Conservation (phyloP, 176 grass and related monocot genomes). For the Eremochloa ophiuroides region DNA sequence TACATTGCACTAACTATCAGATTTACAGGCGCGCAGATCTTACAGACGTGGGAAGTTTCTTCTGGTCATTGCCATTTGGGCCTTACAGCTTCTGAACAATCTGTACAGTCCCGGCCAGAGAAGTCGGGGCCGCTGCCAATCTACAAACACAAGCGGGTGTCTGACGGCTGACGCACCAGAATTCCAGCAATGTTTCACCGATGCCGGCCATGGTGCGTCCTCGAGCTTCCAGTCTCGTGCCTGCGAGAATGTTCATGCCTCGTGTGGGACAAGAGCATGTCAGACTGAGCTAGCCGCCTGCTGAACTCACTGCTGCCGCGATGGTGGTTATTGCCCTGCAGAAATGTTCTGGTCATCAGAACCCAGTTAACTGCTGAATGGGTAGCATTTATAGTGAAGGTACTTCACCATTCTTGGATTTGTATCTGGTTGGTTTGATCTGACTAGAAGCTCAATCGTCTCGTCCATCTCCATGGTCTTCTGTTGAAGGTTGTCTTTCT, state of each 20-base stretch:
- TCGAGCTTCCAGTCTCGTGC: constrained; percentile 21
- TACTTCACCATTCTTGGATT: constrained; percentile 15
- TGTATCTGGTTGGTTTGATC: constrained; percentile 24
- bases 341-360: neutral
- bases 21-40: constrained; percentile 3
- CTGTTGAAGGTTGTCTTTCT: constrained; percentile 68
- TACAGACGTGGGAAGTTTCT: neutral
- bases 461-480: constrained; percentile 65
- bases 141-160: constrained; percentile 46
- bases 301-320: constrained; percentile 45
- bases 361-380: neutral
- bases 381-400: neutral
- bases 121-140: neutral
- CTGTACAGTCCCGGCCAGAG: neutral
- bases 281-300: constrained; percentile 65
- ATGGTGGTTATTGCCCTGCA: constrained; percentile 34
- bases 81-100: neutral
- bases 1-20: neutral
- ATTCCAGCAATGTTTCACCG: constrained; percentile 17
- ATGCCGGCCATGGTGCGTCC: constrained; percentile 26
- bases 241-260: constrained; percentile 47
- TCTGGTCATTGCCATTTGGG: neutral
- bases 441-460: constrained; percentile 33
- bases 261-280: constrained; percentile 64
- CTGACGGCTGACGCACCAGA: neutral